These are phyloP conservation scores for Anethum foeniculum DNA, from an alignment of 140 eudicot genomes.

Conservation along the genomic window DNA sequence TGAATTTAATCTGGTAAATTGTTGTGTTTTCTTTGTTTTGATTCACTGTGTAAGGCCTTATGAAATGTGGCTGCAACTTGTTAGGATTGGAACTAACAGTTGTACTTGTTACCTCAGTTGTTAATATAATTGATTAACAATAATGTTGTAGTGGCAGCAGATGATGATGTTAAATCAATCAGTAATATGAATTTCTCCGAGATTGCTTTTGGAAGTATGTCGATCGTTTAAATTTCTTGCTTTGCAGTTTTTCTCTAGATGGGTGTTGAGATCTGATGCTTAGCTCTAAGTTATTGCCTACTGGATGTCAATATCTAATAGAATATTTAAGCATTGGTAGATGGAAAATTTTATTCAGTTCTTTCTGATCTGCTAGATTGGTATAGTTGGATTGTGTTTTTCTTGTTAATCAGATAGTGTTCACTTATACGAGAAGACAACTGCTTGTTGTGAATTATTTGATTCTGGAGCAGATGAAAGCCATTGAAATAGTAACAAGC, in stretches of 20 bases:
- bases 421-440: constrained; percentile 31
- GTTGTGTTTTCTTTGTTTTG: neutral
- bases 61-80: neutral
- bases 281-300: neutral
- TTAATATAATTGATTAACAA: constrained; percentile 3
- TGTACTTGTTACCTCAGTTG: neutral
- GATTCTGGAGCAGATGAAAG: constrained; percentile 24
- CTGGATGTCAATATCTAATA: neutral
- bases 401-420: constrained; percentile 14
- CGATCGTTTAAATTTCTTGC: neutral
- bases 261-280: neutral
- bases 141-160: neutral
- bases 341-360: neutral
- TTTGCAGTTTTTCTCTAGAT: neutral
- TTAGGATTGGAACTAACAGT: neutral
- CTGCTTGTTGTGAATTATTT: constrained; percentile 42
- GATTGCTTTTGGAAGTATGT: neutral
- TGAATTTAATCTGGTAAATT: constrained; percentile 36
- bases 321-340: neutral
- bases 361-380: neutral
- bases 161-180: neutral
- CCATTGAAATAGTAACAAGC: neutral
- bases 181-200: neutral
- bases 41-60: neutral
- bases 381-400: constrained; percentile 22